phyloP scores from a whole-genome alignment of 768 basidiomycete genomes.

The Mycena olivaceomarginata region DNA sequence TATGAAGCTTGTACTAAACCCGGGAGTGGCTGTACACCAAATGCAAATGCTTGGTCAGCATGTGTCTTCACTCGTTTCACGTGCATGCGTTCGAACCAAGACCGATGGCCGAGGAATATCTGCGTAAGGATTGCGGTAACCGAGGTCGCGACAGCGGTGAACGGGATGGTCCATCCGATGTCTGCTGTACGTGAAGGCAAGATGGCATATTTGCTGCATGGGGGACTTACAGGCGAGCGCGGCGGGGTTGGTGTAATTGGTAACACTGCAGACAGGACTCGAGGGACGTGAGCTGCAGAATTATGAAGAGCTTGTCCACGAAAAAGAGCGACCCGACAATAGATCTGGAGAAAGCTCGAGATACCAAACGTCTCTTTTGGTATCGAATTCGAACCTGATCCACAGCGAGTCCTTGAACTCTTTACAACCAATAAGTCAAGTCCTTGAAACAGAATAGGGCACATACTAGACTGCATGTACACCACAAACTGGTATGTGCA shows the following conservation, averaged over 20 bases:
- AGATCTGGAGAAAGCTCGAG: conserved; percentile 32
- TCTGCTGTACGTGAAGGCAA: conserved; percentile 34
- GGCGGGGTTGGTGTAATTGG: conserved; percentile 43
- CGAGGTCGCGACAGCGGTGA: conserved; percentile 55
- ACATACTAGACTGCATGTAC: conserved; percentile 45
- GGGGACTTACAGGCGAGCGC: conserved; percentile 32
- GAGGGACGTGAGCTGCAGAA: background rate
- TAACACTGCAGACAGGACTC: conserved; percentile 32
- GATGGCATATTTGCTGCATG: background rate
- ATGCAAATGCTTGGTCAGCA: too few species aligned
- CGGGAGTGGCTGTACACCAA: too few species aligned
- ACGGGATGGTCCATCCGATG: conserved; percentile 54
- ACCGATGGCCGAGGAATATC: conserved; percentile 55
- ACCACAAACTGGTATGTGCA: conserved; percentile 57
- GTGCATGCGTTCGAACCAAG: too few species aligned
- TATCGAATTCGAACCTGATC: conserved; percentile 44
- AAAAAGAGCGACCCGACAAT: conserved; percentile 49
- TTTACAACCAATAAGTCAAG: conserved; percentile 24
- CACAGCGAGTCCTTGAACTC: conserved; percentile 51
- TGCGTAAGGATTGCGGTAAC: conserved; percentile 58
- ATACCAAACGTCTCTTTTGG: background rate
- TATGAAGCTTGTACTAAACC: too few species aligned
- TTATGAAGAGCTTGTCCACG: conserved; percentile 41
- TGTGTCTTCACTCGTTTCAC: too few species aligned
- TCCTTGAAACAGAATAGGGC: background rate